Percentiles rank a stretch among this genome's conserved stretches.
Evolutionary conservation across 345 rosid genomes (phyloP).

Genomic region (Hibiscus trionum): DNA sequence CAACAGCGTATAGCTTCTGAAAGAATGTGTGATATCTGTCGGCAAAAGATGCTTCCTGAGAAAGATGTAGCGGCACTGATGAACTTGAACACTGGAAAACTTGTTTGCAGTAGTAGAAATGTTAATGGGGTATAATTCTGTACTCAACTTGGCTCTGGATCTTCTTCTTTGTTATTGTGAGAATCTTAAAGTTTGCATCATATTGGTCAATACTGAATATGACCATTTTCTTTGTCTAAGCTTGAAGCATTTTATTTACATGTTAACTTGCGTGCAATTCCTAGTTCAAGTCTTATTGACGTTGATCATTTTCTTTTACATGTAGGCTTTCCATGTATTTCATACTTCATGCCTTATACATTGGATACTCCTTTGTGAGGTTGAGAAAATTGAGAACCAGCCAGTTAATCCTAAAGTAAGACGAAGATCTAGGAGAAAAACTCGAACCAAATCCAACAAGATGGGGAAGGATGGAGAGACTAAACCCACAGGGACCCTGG

Average conservation of each 20-base stretch:
- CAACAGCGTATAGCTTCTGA: constrained; percentile 76
- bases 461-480: constrained; percentile 24
- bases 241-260: background rate
- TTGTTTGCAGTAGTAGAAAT: constrained; percentile 64
- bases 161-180: background rate
- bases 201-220: background rate
- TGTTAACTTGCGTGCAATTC: background rate
- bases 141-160: background rate
- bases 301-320: background rate
- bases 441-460: constrained; percentile 32
- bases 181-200: background rate
- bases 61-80: constrained; percentile 76
- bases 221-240: background rate
- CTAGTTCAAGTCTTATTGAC: background rate
- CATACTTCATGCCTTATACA: constrained; percentile 86
- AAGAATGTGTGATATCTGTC: constrained; percentile 84
- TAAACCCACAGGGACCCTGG: constrained; percentile 26
- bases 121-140: constrained; percentile 45
- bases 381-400: constrained; percentile 44
- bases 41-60: constrained; percentile 42
- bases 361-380: constrained; percentile 86
- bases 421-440: constrained; percentile 49
- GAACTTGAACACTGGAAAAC: constrained; percentile 71
- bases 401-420: constrained; percentile 32
- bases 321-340: constrained; percentile 80